A percentile compares a stretch with the other conserved stretches of the same genome.
These are phyloP conservation scores for Euphorbia celastroides DNA, from an alignment of 441 rosid genomes.

Conservation along the genomic window DNA sequence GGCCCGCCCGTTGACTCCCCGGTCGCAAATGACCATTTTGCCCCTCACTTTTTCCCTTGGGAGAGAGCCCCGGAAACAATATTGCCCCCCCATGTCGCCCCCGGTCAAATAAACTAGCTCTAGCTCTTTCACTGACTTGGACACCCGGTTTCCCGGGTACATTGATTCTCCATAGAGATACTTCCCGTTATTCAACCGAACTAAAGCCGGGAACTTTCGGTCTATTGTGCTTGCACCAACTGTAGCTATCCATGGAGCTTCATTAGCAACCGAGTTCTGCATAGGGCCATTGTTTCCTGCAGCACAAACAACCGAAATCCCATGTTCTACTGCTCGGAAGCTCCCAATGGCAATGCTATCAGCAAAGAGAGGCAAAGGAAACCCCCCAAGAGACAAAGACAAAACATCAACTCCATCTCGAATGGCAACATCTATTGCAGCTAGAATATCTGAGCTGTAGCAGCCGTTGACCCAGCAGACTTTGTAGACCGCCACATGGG, in stretches of 20 bases:
- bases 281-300: constrained; percentile 73
- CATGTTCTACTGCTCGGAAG: constrained; percentile 51
- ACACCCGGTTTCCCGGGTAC: constrained; percentile 47
- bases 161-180: constrained; percentile 58
- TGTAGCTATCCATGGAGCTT: constrained; percentile 71
- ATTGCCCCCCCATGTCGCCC: constrained; percentile 46
- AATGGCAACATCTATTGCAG: constrained; percentile 65
- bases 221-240: constrained; percentile 67
- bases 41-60: constrained; percentile 50
- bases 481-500: constrained; percentile 62
- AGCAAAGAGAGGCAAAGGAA: constrained; percentile 59
- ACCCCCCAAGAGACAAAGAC: constrained; percentile 64
- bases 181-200: constrained; percentile 48
- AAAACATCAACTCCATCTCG: constrained; percentile 67
- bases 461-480: constrained; percentile 81
- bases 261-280: constrained; percentile 60
- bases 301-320: constrained; percentile 58
- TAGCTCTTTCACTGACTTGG: constrained; percentile 35
- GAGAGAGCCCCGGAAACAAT: constrained; percentile 66
- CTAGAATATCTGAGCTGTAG: constrained; percentile 70
- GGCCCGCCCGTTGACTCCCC: constrained; percentile 69
- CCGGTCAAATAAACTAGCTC: constrained; percentile 68
- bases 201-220: constrained; percentile 59
- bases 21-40: constrained; percentile 72
- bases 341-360: constrained; percentile 76